Evolutionary conservation across 2,329 filamentous ascomycete genomes (phyloP).

Genomic region (Calonectria hongkongensis): DNA sequence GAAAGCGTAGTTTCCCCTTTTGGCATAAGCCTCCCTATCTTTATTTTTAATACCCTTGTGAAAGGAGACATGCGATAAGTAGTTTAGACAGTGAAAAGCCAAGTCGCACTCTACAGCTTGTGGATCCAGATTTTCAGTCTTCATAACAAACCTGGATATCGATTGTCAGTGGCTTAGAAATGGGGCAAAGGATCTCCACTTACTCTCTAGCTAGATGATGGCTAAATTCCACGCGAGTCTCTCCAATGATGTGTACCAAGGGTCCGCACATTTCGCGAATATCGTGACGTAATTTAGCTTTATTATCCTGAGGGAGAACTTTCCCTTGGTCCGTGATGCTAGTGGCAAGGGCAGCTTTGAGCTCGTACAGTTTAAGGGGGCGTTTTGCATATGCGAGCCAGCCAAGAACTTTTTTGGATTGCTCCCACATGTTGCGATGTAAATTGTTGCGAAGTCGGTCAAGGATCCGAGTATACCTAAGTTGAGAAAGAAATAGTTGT

Average conservation of each 20-base stretch:
- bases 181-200: constrained; percentile 24
- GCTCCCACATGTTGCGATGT: constrained; percentile 2
- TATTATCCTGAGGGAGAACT: constrained; percentile 44
- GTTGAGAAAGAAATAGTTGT: background rate
- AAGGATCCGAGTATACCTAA: constrained; percentile 57
- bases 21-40: constrained; percentile 39
- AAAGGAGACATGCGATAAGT: constrained; percentile 60
- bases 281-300: constrained; percentile 49
- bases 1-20: constrained; percentile 59
- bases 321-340: constrained; percentile 27
- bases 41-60: constrained; percentile 34
- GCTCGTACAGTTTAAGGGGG: constrained; percentile 63
- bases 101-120: constrained; percentile 35
- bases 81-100: constrained; percentile 56
- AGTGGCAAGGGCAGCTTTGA: constrained; percentile 61
- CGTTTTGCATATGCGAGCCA: constrained; percentile 64
- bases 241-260: constrained; percentile 58
- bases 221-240: constrained; percentile 60
- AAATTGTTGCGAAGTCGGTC: background rate
- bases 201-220: constrained; percentile 62
- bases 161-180: background rate
- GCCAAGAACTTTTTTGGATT: constrained; percentile 58
- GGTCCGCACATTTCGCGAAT: constrained; percentile 60
- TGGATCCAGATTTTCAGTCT: constrained; percentile 51
- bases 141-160: constrained; percentile 48